Conservation (phyloP, 148 eudicot genomes). For the Persicaria maculosa region DNA sequence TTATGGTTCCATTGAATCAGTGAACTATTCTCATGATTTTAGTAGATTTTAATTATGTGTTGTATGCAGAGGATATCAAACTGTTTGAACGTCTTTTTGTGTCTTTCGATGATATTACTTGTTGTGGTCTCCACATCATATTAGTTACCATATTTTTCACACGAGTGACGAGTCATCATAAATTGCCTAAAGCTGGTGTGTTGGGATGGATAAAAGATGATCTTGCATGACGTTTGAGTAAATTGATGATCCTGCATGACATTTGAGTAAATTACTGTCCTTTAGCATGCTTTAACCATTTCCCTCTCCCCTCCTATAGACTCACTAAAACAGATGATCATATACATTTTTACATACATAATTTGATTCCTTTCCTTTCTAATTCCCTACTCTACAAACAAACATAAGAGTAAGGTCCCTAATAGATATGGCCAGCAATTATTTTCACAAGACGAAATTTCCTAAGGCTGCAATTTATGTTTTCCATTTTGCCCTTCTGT, state of each 20-base stretch:
- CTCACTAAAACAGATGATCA: too few relatives aligned
- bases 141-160: neutral
- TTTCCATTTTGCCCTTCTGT: neutral
- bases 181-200: neutral
- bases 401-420: neutral
- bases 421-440: neutral
- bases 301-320: too few relatives aligned
- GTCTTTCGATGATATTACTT: neutral
- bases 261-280: neutral
- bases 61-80: neutral
- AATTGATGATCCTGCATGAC: neutral
- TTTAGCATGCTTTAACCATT: neutral
- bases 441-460: neutral
- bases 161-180: neutral
- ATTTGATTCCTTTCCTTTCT: too few relatives aligned
- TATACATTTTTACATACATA: too few relatives aligned
- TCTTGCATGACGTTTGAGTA: neutral
- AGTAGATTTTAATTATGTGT: neutral
- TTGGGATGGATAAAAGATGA: neutral
- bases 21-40: neutral
- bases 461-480: neutral
- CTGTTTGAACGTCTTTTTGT: neutral
- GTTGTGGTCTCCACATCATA: neutral
- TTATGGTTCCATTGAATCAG: neutral
- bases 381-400: too few relatives aligned